These are phyloP conservation scores for Jamesozyma gamospora DNA, from an alignment of 805 yeast genomes.

Conservation along the genomic window DNA sequence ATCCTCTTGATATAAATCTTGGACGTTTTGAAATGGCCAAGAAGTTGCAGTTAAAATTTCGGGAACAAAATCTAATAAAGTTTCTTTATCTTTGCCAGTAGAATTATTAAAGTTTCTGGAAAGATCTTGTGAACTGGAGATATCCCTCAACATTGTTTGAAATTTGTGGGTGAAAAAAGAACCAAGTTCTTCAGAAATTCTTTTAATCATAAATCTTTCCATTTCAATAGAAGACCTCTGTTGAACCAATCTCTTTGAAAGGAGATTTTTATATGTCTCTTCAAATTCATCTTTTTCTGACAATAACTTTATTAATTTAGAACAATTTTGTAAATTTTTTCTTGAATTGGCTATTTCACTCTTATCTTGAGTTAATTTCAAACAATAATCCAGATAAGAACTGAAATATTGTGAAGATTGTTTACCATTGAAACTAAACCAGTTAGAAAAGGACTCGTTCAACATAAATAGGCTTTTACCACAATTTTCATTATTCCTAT, in stretches of 20 bases:
- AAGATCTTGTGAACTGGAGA: conserved; percentile 44
- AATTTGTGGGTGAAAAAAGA: conserved; percentile 67
- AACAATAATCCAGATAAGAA: conserved; percentile 46
- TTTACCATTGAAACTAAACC: conserved; percentile 38
- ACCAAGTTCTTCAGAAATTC: conserved; percentile 68
- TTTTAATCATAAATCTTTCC: conserved; percentile 59
- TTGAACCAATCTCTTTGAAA: conserved; percentile 67
- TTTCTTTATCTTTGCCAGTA: conserved; percentile 4
- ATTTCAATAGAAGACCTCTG: conserved; percentile 44
- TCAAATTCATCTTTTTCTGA: conserved; percentile 83
- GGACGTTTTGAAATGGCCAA: conserved; percentile 53
- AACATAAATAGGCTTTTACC: neutral
- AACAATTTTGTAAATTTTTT: conserved; percentile 42
- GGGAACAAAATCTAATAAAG: conserved; percentile 34
- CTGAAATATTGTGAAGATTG: conserved; percentile 47
- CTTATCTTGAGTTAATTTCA: conserved; percentile 40
- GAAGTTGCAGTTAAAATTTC: conserved; percentile 50
- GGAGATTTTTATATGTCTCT: conserved; percentile 71
- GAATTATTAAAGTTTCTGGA: conserved; percentile 4
- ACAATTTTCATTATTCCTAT: conserved; percentile 34
- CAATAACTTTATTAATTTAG: conserved; percentile 55
- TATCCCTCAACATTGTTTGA: conserved; percentile 81
- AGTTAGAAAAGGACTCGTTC: conserved; percentile 51
- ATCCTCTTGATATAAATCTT: conserved; percentile 17
- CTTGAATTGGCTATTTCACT: conserved; percentile 27